phyloP scores from a whole-genome alignment of 2,329 filamentous ascomycete species.

The Scedosporium dehoogii region DNA sequence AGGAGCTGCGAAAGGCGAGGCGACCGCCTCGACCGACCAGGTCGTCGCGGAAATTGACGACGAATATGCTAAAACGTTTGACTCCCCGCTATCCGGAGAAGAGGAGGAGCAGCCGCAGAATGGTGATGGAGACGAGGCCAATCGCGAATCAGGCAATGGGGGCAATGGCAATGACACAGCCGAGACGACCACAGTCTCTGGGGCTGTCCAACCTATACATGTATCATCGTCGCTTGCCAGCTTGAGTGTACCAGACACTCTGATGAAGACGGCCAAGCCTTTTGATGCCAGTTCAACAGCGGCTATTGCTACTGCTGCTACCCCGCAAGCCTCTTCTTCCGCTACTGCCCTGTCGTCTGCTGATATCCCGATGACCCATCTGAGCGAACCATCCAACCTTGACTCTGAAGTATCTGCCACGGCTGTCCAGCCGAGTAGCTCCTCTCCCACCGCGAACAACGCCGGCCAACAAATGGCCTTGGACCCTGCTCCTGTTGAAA shows the following conservation, averaged over 20 bases:
- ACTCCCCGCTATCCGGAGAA: constrained; percentile 32
- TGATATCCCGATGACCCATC: constrained; percentile 1
- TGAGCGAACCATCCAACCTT: not conserved
- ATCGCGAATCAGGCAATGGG: not conserved
- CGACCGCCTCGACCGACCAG: constrained; percentile 16
- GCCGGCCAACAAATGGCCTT: not conserved
- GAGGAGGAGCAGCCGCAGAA: constrained; percentile 23
- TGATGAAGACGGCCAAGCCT: constrained; percentile 11
- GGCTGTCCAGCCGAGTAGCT: not conserved
- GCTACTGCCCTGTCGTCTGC: not conserved
- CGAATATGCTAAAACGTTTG: constrained; percentile 42
- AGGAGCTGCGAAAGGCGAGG: constrained; percentile 17
- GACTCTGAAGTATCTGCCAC: not conserved
- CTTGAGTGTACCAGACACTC: constrained; percentile 13
- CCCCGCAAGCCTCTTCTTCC: not conserved
- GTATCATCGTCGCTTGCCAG: constrained; percentile 15
- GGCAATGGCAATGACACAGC: constrained; percentile 15
- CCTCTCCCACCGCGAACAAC: not conserved
- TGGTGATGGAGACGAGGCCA: not conserved
- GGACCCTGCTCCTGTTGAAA: not conserved
- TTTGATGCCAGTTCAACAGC: not conserved
- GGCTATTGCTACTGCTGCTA: not conserved
- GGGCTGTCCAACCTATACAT: constrained; percentile 19
- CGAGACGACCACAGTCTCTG: constrained; percentile 15
- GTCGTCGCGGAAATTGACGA: constrained; percentile 26